phyloP scores from a whole-genome alignment of 208 protist species.

The Leishmania tropica region DNA sequence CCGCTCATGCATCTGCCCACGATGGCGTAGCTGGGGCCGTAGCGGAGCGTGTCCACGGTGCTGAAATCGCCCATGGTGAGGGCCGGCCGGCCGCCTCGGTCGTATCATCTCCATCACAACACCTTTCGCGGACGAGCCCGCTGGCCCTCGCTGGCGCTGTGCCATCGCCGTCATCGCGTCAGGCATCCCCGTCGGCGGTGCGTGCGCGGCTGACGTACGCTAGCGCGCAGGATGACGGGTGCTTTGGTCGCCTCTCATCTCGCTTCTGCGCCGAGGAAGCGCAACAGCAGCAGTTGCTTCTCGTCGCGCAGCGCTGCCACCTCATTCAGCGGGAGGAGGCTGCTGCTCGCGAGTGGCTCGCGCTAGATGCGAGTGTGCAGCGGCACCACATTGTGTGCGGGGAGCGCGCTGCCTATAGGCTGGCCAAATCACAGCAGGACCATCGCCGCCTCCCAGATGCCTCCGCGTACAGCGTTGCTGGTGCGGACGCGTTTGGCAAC shows the following conservation, averaged over 20 bases:
- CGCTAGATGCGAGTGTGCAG: slow-evolving; percentile 15
- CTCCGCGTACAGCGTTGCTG: background rate
- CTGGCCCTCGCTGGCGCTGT: background rate
- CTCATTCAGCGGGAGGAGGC: slow-evolving; percentile 7
- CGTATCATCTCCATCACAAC: background rate
- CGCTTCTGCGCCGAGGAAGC: background rate
- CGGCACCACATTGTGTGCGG: slow-evolving; percentile 16
- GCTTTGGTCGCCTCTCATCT: background rate
- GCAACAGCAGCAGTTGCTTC: background rate
- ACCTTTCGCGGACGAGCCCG: background rate
- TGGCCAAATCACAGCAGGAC: background rate
- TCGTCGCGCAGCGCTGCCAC: background rate
- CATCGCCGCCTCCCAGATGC: background rate
- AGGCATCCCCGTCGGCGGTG: background rate
- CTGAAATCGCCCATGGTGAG: background rate
- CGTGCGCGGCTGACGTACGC: background rate
- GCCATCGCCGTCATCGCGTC: background rate
- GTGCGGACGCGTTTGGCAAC: background rate
- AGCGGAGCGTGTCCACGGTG: background rate
- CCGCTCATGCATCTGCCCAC: background rate
- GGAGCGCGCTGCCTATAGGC: slow-evolving; percentile 12
- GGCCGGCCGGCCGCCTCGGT: background rate
- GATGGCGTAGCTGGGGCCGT: background rate
- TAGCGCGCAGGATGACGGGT: background rate
- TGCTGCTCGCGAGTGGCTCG: slow-evolving; percentile 16